A percentile compares a stretch with the other conserved stretches of the same genome.
phyloP scores from a whole-genome alignment of 371 early-diverging fungal species.

The Mucor velutinosus region DNA sequence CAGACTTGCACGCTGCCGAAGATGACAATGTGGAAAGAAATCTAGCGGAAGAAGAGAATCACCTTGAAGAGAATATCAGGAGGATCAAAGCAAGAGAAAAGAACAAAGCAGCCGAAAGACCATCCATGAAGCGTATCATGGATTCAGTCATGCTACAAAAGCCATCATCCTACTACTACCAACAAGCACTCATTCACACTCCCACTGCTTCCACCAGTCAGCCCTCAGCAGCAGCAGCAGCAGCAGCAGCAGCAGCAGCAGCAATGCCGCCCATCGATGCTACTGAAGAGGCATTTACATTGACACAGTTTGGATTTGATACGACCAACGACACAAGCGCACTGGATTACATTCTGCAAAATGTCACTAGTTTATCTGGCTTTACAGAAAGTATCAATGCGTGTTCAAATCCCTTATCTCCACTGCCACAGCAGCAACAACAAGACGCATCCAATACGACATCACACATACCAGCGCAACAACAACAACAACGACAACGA shows the following conservation, averaged over 20 bases:
- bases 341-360: constrained; percentile 17
- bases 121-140: constrained; percentile 6
- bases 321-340: constrained; percentile 21
- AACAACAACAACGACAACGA: not conserved
- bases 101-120: not conserved
- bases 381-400: not conserved
- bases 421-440: not conserved
- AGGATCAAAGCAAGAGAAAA: not conserved
- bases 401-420: not conserved
- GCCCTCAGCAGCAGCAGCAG: not conserved
- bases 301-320: constrained; percentile 44
- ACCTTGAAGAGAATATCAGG: constrained; percentile 11
- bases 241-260: not conserved
- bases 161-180: not conserved
- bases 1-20: constrained; percentile 2
- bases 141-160: constrained; percentile 14
- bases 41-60: constrained; percentile 7
- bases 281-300: constrained; percentile 37
- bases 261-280: not conserved
- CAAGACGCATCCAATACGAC: too few species aligned
- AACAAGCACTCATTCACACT: not conserved
- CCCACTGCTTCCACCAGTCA: not conserved
- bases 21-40: constrained; percentile 10
- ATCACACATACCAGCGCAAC: not conserved
- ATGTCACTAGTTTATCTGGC: constrained; percentile 1